Base-by-base conservation (phyloP, 2,329 filamentous ascomycete species). In the Sporothrix brasiliensis region DNA sequence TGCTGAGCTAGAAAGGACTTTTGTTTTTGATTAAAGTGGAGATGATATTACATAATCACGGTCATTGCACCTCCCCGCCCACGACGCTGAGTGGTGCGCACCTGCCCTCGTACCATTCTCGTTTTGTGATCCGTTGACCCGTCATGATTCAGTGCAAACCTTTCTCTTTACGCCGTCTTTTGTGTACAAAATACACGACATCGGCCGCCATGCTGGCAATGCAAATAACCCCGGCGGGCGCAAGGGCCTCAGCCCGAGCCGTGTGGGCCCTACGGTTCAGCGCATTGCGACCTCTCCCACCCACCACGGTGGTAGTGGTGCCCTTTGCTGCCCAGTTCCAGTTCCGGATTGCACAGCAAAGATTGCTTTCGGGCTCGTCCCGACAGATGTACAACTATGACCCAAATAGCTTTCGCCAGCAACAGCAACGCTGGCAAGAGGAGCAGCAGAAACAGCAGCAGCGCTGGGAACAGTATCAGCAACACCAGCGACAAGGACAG, bases 311-410 rank as follows among this genome's bases (percentile, higher is more conserved):
- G 21, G 39, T 24, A 34, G 34, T 27, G 58, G 47, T 27, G 58
- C 21, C 58, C 14, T 27, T 63, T 47, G n/a, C 39, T 10, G 21
- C 58, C 11, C 56, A 50, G 34, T 30, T 19, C 39, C 13, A 16
- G 34, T 30, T 19, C 39, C 13, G 9, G 13, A 19, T 14, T 10
- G 19, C 61, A 61, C 47, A 52, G n/a, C 30, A 21, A 3, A 67
- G 24, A 10, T 9, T 44, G 0, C 68, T 73, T 47, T 69, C 66
- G 50, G 14, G 53, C 30, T 66, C 69, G 27, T n/a, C 53, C 14
- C 58, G 34, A 13, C 53, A 50, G 47, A 16, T 16, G 2, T 73
- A 73, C 72, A 72, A 73, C 54, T 74, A 72, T 49, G 69, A 71
- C 41, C 73, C 71, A 1, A 71, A 70, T 27, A 54, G 66, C 16